These are phyloP conservation scores for Leccinum arenicola DNA, from an alignment of 768 basidiomycete species.

Conservation along the genomic window DNA sequence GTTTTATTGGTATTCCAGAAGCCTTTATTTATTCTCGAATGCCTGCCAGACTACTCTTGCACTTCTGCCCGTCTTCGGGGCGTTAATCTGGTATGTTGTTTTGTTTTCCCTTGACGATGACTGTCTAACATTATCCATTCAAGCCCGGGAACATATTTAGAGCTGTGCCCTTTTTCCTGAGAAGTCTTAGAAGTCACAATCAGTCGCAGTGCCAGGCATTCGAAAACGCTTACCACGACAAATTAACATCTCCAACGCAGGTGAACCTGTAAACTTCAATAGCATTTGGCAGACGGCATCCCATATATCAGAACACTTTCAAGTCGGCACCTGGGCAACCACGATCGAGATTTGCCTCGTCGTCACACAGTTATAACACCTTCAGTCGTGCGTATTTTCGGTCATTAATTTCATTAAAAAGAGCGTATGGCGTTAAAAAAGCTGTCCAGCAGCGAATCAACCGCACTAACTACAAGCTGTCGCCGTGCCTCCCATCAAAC, in stretches of 20 bases:
- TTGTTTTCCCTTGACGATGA: no score
- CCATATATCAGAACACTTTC: not conserved
- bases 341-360: not conserved
- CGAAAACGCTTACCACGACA: no score
- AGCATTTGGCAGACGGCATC: not conserved
- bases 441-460: constrained; percentile 17
- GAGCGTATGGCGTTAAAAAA: constrained; percentile 1
- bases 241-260: not conserved
- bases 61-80: not conserved
- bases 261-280: not conserved
- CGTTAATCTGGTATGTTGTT: not conserved
- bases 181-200: no score
- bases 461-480: constrained; percentile 8
- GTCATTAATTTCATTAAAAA: constrained; percentile 9
- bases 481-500: constrained; percentile 6
- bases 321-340: not conserved
- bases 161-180: no score
- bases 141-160: no score
- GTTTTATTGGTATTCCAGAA: not conserved
- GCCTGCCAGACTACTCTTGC: not conserved
- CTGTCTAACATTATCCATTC: no score
- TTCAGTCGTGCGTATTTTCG: not conserved
- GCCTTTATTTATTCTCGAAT: not conserved
- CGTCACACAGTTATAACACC: not conserved
- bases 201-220: no score